Percentiles rank a stretch among this genome's conserved stretches.
Conservation (phyloP, 768 basidiomycete genomes). For the Podaxis sp. region DNA sequence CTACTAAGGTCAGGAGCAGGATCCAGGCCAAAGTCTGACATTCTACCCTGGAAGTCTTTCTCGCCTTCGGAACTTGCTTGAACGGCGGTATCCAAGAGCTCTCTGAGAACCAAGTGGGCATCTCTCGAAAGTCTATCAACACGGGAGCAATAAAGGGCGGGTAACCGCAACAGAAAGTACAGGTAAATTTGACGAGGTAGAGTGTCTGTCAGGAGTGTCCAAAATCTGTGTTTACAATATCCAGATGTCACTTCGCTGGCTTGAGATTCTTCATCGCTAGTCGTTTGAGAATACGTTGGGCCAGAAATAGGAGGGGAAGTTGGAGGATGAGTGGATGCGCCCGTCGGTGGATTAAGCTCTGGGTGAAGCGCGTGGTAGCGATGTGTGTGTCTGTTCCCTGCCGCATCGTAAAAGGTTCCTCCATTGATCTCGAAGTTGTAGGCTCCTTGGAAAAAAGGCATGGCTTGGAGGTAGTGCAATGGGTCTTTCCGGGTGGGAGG, state of each 20-base stretch:
- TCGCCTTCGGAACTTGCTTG: constrained; percentile 14
- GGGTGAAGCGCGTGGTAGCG: not conserved
- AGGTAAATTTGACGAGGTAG: not conserved
- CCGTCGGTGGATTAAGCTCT: not conserved
- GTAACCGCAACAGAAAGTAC: not conserved
- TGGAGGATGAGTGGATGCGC: not conserved
- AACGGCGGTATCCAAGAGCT: constrained; percentile 43
- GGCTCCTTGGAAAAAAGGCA: not conserved
- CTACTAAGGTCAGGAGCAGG: not conserved
- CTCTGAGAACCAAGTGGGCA: constrained; percentile 53
- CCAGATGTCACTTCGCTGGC: not conserved
- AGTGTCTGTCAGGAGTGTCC: not conserved
- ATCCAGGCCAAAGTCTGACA: not conserved
- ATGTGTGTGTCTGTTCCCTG: not conserved
- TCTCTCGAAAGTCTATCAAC: constrained; percentile 62
- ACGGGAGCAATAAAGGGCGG: constrained; percentile 21
- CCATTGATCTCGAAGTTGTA: not conserved
- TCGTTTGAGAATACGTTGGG: not conserved
- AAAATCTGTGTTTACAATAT: not conserved
- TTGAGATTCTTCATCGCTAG: not conserved
- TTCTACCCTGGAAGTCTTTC: not conserved
- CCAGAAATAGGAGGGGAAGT: not conserved
- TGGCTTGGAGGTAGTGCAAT: not conserved
- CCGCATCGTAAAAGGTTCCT: not conserved
- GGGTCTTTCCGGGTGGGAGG: too few species aligned